These are phyloP conservation scores for Borovskyia barvae DNA, from an alignment of 208 protist species.

Conservation along the genomic window DNA sequence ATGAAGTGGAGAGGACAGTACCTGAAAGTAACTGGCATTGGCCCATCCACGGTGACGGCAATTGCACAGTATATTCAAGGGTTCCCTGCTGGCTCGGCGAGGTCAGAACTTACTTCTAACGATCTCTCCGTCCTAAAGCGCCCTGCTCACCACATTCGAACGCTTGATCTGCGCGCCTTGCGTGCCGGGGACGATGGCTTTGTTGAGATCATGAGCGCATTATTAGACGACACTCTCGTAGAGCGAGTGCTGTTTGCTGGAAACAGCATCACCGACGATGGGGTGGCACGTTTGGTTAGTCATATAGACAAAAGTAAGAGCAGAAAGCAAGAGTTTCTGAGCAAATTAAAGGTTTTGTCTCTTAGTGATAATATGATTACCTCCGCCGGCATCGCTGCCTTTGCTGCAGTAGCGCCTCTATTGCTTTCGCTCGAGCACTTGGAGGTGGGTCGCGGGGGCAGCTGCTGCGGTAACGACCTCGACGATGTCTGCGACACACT, in stretches of 20 bases:
- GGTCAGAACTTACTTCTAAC: no score
- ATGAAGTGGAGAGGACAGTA: conserved; percentile 57
- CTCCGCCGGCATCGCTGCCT: conserved; percentile 28
- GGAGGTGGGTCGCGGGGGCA: conserved; percentile 41
- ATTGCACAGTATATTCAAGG: conserved; percentile 26
- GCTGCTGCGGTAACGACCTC: conserved; percentile 16
- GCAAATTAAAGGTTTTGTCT: conserved; percentile 31
- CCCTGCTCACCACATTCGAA: conserved; percentile 30
- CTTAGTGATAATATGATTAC: conserved; percentile 55
- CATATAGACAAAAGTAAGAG: conserved; percentile 2
- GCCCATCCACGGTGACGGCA: conserved; percentile 18
- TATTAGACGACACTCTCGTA: conserved; percentile 38
- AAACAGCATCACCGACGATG: conserved; percentile 60
- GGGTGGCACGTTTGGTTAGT: conserved; percentile 24
- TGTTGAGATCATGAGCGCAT: conserved; percentile 31
- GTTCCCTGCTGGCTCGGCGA: no score
- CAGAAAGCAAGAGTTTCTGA: conserved; percentile 1
- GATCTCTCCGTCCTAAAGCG: no score
- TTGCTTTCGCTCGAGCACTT: conserved; percentile 33
- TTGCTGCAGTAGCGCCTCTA: conserved; percentile 12
- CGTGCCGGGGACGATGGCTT: conserved; percentile 59
- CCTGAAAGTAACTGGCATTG: conserved; percentile 41
- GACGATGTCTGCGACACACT: conserved; percentile 44
- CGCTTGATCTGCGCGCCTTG: conserved; percentile 59
- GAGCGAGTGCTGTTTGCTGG: conserved; percentile 37